These are phyloP conservation scores for Juncus effusus DNA, from an alignment of 176 grass and related monocot species.

Conservation along the genomic window DNA sequence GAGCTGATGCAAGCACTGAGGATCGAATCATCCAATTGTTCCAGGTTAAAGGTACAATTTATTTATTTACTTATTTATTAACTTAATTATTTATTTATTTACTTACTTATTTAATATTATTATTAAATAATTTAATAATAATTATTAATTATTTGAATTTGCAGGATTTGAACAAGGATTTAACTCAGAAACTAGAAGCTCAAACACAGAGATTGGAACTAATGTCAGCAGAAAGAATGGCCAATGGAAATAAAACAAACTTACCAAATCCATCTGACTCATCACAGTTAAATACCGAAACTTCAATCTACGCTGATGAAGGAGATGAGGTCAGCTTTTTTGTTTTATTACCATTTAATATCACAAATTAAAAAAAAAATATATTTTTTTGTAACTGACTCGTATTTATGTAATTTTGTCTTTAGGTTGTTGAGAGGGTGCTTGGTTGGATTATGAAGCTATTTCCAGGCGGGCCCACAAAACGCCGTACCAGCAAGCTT, in stretches of 20 bases:
- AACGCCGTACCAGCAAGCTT: conserved; percentile 96
- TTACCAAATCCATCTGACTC: conserved; percentile 54
- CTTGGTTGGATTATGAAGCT: conserved; percentile 99
- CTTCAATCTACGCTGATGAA: conserved; percentile 87
- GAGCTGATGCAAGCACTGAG: conserved; percentile 73
- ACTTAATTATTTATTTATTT: too few relatives aligned
- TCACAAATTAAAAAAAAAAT: not conserved
- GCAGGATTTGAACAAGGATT: conserved; percentile 87
- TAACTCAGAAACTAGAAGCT: conserved; percentile 84
- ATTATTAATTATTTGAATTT: not conserved
- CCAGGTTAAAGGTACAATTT: conserved; percentile 76
- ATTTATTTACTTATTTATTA: conserved; percentile 13
- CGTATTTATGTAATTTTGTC: not conserved
- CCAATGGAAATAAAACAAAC: conserved; percentile 43
- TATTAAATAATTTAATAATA: too few relatives aligned
- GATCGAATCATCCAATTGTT: conserved; percentile 97
- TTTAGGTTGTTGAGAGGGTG: conserved; percentile 87
- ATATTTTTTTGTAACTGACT: not conserved
- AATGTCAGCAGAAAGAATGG: conserved; percentile 61
- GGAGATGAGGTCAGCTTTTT: conserved; percentile 71
- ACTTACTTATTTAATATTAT: too few relatives aligned
- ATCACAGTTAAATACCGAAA: conserved; percentile 52
- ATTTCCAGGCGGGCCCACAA: conserved; percentile 79
- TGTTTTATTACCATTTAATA: conserved; percentile 1
- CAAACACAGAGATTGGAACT: conserved; percentile 94